These are phyloP conservation scores for Fusarium domesticum DNA, from an alignment of 2,329 filamentous ascomycete species.

Conservation along the genomic window DNA sequence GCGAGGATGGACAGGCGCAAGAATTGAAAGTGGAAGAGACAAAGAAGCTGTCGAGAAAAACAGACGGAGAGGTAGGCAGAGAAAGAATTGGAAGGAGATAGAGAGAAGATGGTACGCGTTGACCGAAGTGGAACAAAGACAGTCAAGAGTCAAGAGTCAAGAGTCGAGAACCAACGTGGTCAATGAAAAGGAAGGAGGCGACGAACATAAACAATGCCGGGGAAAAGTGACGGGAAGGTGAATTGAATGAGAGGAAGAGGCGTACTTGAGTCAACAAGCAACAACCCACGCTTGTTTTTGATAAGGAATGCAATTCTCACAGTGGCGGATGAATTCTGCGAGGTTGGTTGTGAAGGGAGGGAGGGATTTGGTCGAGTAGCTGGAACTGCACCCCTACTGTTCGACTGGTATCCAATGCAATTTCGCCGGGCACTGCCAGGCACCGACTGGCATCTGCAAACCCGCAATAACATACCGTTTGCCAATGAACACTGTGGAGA, in stretches of 20 bases:
- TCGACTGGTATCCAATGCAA: slow-evolving; percentile 15
- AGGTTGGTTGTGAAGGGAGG: slow-evolving; percentile 27
- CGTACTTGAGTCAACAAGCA: slow-evolving; percentile 9
- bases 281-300: slow-evolving; percentile 1
- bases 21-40: slow-evolving; percentile 1
- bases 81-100: slow-evolving; percentile 6
- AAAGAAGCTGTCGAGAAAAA: slow-evolving; percentile 7
- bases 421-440: neutral
- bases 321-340: slow-evolving; percentile 22
- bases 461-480: slow-evolving; percentile 20
- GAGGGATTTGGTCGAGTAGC: slow-evolving; percentile 16
- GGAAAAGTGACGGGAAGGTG: neutral
- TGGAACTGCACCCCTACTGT: no score
- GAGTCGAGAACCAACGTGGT: slow-evolving; percentile 5
- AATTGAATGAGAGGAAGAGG: slow-evolving; percentile 17
- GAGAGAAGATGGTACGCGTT: neutral
- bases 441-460: slow-evolving; percentile 22
- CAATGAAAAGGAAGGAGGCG: slow-evolving; percentile 10
- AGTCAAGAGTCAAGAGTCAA: neutral
- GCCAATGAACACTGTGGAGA: slow-evolving; percentile 14
- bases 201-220: neutral
- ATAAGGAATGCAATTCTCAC: slow-evolving; percentile 34
- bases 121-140: neutral
- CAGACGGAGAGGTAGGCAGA: slow-evolving; percentile 6
- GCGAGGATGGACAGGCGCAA: slow-evolving; percentile 1